Evolutionary conservation across 176 grass and related monocot genomes (phyloP).

Genomic region (Carex pumila): DNA sequence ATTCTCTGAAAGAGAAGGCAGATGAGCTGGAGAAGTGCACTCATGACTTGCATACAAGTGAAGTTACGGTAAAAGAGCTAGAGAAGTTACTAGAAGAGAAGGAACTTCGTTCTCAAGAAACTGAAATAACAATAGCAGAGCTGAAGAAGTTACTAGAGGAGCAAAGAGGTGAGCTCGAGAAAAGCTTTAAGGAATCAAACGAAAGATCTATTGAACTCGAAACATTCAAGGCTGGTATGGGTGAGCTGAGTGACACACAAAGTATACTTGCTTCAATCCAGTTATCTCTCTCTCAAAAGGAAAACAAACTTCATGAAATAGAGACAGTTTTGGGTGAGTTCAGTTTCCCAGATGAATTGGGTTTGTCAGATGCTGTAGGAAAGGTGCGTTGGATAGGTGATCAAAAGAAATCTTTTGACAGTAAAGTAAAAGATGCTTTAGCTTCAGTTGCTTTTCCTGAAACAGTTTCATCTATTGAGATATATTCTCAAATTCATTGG

Average conservation of each 20-base stretch:
- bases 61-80: background rate
- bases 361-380: conserved; percentile 55
- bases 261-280: conserved; percentile 46
- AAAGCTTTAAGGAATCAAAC: conserved; percentile 58
- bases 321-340: conserved; percentile 41
- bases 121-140: background rate
- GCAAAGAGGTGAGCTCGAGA: conserved; percentile 48
- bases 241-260: conserved; percentile 49
- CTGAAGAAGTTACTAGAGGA: conserved; percentile 18
- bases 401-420: conserved; percentile 58
- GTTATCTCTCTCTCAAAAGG: conserved; percentile 55
- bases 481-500: conserved; percentile 80
- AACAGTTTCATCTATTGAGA: conserved; percentile 36
- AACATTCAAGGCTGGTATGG: conserved; percentile 44
- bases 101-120: background rate
- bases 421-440: conserved; percentile 68
- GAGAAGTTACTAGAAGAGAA: conserved; percentile 12
- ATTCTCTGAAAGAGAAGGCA: conserved; percentile 19
- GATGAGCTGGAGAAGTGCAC: conserved; percentile 10
- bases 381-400: conserved; percentile 74
- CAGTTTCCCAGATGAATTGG: conserved; percentile 50
- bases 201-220: conserved; percentile 59
- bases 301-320: conserved; percentile 55
- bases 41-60: conserved; percentile 2
- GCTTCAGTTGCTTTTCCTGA: conserved; percentile 59